Evolutionary conservation across 2,329 filamentous ascomycete species (phyloP).

Genomic region (Chaetomium sp.): DNA sequence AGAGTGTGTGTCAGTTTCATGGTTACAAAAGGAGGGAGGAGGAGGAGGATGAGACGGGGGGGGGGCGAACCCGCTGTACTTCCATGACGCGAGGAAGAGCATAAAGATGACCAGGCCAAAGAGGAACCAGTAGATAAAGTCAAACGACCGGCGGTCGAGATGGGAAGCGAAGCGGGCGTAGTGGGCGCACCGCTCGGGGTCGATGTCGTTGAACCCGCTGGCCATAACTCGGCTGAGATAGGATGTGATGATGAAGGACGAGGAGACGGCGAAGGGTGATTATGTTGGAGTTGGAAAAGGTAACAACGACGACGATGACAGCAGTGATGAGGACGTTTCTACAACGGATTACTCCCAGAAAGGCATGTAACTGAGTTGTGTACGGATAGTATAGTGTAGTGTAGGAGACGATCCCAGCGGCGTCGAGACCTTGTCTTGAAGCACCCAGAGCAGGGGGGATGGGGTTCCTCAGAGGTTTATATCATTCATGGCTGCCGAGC

Average conservation of each 20-base stretch:
- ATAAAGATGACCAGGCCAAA: conserved; percentile 34
- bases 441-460: too few relatives aligned
- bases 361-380: background rate
- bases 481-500: too few relatives aligned
- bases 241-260: background rate
- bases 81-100: conserved; percentile 34
- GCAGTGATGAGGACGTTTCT: background rate
- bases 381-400: too few relatives aligned
- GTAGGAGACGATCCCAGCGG: too few relatives aligned
- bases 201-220: conserved; percentile 28
- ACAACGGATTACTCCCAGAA: background rate
- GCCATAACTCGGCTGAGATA: conserved; percentile 27
- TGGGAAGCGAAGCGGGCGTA: conserved; percentile 35
- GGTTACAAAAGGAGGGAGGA: background rate
- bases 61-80: conserved; percentile 29
- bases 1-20: background rate
- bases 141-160: conserved; percentile 32
- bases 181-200: conserved; percentile 31
- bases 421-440: too few relatives aligned
- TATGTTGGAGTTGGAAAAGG: background rate
- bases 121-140: conserved; percentile 36
- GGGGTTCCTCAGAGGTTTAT: too few relatives aligned
- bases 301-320: background rate
- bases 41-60: background rate
- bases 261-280: background rate